Base-by-base conservation (phyloP, 805 yeast species). In the Barnettozyma siamensis region DNA sequence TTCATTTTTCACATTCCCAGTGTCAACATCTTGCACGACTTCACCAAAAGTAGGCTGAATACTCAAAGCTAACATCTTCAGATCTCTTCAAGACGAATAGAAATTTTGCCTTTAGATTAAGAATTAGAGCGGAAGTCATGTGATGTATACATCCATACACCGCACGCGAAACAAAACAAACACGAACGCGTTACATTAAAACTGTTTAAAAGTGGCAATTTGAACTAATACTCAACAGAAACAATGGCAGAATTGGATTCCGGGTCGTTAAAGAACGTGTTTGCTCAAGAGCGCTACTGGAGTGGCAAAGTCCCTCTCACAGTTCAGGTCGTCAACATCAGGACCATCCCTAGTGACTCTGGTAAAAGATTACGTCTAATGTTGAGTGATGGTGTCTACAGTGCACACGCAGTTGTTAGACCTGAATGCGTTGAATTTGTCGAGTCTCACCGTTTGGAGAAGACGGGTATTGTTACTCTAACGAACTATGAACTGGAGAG, bases 381-480 rank as follows among this genome's bases (percentile, higher is more conserved):
- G 65, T 53, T 77, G 17, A 70, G 73, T 31, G 83, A 77, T 57
- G 81, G 82, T 24, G 57, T 60, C 20, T 73, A 62, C 50, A 62
- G 67, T 23, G 66, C 73, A 38, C 76, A 77, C 49, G 77, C 76
- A 5, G 69, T 77, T 23, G 63, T 75, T 46, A 73, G 78, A 56
- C 76, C 77, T 28, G 70, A 66, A 38, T 66, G 64, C 45, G 69
- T 71, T 27, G 64, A 70, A 33, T 66, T 65, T 40, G 65, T 70
- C 57, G 58, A 72, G 57, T 51, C 66, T 48, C 60, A 69, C 40
- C 75, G 74, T 2, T 63, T 79, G 42, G 64, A 72, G 42, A 72
- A 72, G 48, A 59, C 61, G 37, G 63, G 70, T 31, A 61, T 74
- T 31, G 58, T 76, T 35, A 58, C 64, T 28, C 51, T 75, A 28